Evolutionary conservation across 495 filamentous ascomycete genomes (phyloP).

Genomic region (Letharia lupina): DNA sequence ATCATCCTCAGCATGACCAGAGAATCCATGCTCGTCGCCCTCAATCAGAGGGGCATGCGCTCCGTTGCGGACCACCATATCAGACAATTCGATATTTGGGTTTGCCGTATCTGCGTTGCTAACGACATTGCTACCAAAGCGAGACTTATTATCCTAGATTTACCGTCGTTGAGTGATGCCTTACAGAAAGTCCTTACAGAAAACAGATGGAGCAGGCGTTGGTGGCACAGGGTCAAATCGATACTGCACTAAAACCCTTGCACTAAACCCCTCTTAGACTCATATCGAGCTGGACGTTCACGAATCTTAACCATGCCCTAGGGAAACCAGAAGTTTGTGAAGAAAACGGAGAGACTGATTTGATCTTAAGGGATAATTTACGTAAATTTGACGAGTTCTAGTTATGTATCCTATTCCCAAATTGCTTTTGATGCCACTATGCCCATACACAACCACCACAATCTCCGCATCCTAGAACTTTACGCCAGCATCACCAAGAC

Average conservation of each 20-base stretch:
- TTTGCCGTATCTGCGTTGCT: conserved; percentile 7
- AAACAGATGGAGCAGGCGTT: background rate
- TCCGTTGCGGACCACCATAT: conserved; percentile 16
- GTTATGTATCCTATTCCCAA: background rate
- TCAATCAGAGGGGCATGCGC: conserved; percentile 20
- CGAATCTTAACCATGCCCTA: too few relatives aligned
- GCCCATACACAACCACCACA: background rate
- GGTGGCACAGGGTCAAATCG: background rate
- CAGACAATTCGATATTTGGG: conserved; percentile 6
- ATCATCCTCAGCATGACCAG: background rate
- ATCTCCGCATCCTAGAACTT: background rate
- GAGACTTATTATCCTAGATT: background rate
- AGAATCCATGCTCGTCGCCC: conserved; percentile 1
- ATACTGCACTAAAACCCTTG: background rate
- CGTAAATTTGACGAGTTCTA: background rate
- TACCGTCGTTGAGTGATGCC: background rate
- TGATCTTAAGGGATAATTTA: background rate
- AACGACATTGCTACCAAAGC: background rate
- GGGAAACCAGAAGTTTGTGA: too few relatives aligned
- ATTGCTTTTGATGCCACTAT: background rate
- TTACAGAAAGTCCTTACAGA: background rate
- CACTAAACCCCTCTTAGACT: background rate
- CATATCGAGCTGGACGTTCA: background rate
- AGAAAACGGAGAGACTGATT: background rate
- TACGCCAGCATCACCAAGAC: conserved; percentile 53